Base-by-base conservation (phyloP, 768 basidiomycete genomes). In the Leccinum fibrillosum region DNA sequence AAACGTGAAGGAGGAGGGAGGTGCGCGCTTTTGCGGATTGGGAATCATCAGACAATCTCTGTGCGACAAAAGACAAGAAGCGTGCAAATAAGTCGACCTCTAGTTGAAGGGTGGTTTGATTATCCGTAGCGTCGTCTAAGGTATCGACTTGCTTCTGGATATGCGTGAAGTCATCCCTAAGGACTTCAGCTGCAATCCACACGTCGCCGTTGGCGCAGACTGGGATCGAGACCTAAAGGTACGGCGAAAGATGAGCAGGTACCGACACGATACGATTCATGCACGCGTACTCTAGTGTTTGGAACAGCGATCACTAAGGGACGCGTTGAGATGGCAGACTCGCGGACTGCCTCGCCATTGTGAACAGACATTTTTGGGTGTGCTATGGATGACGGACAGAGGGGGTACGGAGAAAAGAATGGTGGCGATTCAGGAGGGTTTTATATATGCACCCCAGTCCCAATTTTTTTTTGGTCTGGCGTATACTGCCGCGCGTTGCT, bases 171-270 rank as follows among this genome's bases (percentile, higher is more conserved):
- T 94, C 91, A 68, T 97, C 94, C 67, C 90, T 81, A 57, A 96
- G 84, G 68, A 94, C 86, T 76, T 96, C 94, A 53, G 94, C 94
- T 54, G 86, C 83, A 69, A 94, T 92, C 94, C 95, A 97, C 74
- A 92, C 85, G 73, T 94, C 86, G 63, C 78, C 62, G 39, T 78
- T 76, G n/a, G 90, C 86, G 49, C 92, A 87, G 58, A 97, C 90
- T 49, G 92, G 93, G 73, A 98, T 86, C 61, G 90, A 88, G 60
- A 96, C 74, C 92, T 94, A 13, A 64, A 51, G 45, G 48, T 15
- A 54, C 26, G 28, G 39, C 28, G 42, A 48, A 48, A 34, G 23
- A 44, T 63, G 54, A 61, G 49, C 35, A 51, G 39, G 25, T 28
- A 48, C 19, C 44, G 34, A 56, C 28, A 61, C 5, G 47, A 54